Evolutionary conservation across 192 early-diverging fungal genomes (phyloP).

Genomic region (Coemansia asiatica): DNA sequence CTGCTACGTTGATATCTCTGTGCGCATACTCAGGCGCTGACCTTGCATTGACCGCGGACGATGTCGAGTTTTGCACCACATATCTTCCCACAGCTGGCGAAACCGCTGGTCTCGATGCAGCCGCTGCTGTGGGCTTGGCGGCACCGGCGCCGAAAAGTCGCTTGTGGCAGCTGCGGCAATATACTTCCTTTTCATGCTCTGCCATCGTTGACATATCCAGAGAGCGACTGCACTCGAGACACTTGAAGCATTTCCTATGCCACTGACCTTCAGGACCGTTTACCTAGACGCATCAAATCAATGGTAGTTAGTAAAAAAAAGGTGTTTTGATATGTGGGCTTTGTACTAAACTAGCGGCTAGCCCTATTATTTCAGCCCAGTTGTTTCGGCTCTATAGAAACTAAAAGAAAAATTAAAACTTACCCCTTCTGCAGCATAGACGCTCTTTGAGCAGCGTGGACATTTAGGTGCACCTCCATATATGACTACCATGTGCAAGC

Average conservation of each 20-base stretch:
- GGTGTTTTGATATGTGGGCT: not conserved
- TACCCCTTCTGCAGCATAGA: conserved; percentile 56
- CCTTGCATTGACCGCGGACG: conserved; percentile 12
- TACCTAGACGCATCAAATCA: conserved; percentile 19
- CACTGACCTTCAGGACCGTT: conserved; percentile 52
- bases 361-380: too few relatives aligned
- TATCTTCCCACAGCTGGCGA: not conserved
- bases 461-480: conserved; percentile 47
- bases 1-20: not conserved
- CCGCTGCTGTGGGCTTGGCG: not conserved
- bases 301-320: not conserved
- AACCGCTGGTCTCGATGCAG: not conserved
- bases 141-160: conserved; percentile 19
- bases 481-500: conserved; percentile 17
- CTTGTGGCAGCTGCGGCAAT: conserved; percentile 47
- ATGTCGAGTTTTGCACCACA: not conserved
- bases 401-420: too few relatives aligned
- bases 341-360: not conserved
- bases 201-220: conserved; percentile 41
- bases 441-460: conserved; percentile 54
- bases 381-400: not conserved
- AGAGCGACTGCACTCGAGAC: conserved; percentile 31
- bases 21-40: conserved; percentile 12
- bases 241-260: conserved; percentile 51
- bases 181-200: conserved; percentile 49